Percentiles rank a stretch among this genome's conserved stretches.
phyloP scores from a whole-genome alignment of 257 asterid species.

The Solanum arcanum region DNA sequence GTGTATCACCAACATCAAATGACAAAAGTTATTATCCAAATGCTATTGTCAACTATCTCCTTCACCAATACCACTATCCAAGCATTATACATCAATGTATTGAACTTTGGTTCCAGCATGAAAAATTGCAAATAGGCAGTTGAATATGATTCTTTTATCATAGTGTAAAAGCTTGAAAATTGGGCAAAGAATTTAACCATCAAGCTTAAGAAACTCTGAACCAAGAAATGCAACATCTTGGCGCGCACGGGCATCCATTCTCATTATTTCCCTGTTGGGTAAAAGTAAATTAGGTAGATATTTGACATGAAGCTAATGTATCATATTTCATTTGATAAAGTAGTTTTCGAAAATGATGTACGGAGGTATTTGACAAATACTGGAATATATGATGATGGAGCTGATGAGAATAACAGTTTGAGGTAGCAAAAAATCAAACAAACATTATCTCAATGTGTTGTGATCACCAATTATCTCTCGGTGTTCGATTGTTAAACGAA shows the following conservation, averaged over 20 bases:
- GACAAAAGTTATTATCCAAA: not conserved
- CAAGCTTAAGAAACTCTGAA: conserved; percentile 86
- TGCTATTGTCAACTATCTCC: not conserved
- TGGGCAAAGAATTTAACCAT: conserved; percentile 40
- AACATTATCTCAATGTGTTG: not conserved
- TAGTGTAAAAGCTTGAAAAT: not conserved
- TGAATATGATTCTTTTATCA: not conserved
- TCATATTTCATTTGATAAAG: not conserved
- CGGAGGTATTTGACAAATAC: not conserved
- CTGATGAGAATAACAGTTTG: not conserved
- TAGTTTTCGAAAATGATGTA: not conserved
- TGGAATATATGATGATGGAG: not conserved
- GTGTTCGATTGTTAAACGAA: not conserved
- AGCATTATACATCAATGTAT: not conserved
- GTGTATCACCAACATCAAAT: not conserved
- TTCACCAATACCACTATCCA: not conserved
- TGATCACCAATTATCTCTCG: not conserved
- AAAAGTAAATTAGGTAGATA: not conserved
- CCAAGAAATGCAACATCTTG: conserved; percentile 89
- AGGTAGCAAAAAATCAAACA: not conserved
- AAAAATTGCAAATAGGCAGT: not conserved
- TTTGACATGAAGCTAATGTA: not conserved
- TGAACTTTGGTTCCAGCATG: not conserved
- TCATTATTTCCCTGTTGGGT: conserved; percentile 57
- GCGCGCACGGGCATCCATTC: conserved; percentile 86